Conservation (phyloP, 2,329 filamentous ascomycete genomes). For the Huntiella omanensis region DNA sequence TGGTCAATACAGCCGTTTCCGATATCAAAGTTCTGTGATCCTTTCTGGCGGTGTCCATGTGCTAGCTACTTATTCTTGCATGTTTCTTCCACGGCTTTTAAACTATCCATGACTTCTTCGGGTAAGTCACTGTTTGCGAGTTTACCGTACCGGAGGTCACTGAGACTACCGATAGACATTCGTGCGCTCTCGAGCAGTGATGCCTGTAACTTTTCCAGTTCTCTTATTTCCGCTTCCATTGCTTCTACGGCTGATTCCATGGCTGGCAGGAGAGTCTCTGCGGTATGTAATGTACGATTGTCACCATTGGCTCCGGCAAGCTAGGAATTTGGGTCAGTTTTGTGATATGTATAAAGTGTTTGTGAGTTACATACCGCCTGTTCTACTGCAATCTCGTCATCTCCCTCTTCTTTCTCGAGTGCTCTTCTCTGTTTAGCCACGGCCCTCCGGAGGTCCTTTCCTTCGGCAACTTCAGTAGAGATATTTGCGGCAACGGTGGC, state of each 20-base stretch:
- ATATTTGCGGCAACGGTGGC: conserved; percentile 50
- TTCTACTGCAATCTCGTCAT: conserved; percentile 46
- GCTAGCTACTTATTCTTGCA: conserved; percentile 7
- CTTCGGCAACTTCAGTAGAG: conserved; percentile 31
- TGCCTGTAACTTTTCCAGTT: conserved; percentile 45
- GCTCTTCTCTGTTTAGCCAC: conserved; percentile 32
- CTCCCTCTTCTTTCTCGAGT: conserved; percentile 31
- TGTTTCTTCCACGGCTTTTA: conserved; percentile 30
- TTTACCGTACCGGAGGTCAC: conserved; percentile 66
- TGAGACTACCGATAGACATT: conserved; percentile 51
- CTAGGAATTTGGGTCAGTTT: background rate
- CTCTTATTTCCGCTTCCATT: conserved; percentile 48
- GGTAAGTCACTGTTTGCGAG: conserved; percentile 45
- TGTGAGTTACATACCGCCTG: conserved; percentile 25
- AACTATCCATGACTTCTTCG: conserved; percentile 47
- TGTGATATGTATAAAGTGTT: background rate
- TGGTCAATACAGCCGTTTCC: background rate
- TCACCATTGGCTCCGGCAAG: conserved; percentile 16
- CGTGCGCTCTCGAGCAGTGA: conserved; percentile 40
- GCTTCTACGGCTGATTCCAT: conserved; percentile 47
- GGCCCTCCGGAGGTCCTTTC: conserved; percentile 36
- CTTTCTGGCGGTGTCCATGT: background rate
- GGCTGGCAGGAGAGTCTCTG: conserved; percentile 36
- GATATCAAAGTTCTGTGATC: background rate
- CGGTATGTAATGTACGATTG: conserved; percentile 40